phyloP scores from a whole-genome alignment of 257 asterid genomes.

The Linderniella brevidens region DNA sequence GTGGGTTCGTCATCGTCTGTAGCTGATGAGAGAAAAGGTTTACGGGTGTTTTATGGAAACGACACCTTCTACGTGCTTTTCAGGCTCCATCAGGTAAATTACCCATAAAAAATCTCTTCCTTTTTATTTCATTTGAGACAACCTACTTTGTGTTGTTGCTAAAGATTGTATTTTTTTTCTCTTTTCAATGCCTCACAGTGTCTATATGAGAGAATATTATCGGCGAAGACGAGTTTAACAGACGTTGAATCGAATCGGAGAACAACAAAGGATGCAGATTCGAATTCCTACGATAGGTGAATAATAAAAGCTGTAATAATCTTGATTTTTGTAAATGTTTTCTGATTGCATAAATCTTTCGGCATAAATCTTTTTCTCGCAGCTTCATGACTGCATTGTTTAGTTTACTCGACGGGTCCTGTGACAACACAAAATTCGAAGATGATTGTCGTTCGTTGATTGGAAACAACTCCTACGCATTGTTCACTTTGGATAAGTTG shows the following conservation, averaged over 20 bases:
- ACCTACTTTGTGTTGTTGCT: background rate
- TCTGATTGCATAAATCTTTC: background rate
- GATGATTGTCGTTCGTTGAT: slow-evolving; percentile 88
- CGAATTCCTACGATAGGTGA: slow-evolving; percentile 40
- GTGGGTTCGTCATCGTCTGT: slow-evolving; percentile 25
- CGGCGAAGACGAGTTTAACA: slow-evolving; percentile 33
- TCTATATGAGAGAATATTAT: slow-evolving; percentile 39
- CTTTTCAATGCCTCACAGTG: slow-evolving; percentile 16
- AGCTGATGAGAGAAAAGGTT: slow-evolving; percentile 24
- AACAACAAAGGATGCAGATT: slow-evolving; percentile 22
- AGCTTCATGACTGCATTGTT: slow-evolving; percentile 79
- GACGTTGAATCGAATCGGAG: slow-evolving; percentile 37
- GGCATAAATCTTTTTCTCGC: slow-evolving; percentile 9
- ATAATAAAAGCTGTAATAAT: background rate
- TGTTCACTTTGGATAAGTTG: slow-evolving; percentile 88
- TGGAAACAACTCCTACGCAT: slow-evolving; percentile 85
- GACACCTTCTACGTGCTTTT: slow-evolving; percentile 81
- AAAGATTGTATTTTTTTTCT: background rate
- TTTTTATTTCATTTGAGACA: too few relatives aligned
- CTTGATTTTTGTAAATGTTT: background rate
- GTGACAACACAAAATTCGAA: slow-evolving; percentile 80
- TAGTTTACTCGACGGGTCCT: slow-evolving; percentile 88
- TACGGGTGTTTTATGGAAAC: slow-evolving; percentile 63
- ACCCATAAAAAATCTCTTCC: background rate
- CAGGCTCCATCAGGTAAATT: slow-evolving; percentile 85